Base-by-base conservation (phyloP, 2,329 filamentous ascomycete species). In the Calonectria pauciramosa region DNA sequence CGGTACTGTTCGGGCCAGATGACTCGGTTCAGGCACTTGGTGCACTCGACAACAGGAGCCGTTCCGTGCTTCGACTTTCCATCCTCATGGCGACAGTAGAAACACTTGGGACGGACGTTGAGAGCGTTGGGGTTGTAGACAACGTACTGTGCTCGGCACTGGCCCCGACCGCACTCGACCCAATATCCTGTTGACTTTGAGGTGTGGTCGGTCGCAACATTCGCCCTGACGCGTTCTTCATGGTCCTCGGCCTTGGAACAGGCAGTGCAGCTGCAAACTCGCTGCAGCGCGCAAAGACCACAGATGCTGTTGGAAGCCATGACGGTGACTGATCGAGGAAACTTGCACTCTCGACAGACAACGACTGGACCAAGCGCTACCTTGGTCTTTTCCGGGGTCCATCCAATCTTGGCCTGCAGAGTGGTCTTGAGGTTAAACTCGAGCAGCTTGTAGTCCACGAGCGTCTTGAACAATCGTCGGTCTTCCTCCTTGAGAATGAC, bases 141-240 rank as follows among this genome's bases (percentile, higher is more conserved):
- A 34, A 90, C 85, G 76, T 90, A 90, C 78, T 89, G 88, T 1
- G 85, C 87, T 14, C 88, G 84, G 79, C 89, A 90, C 11, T 79
- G 78, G 1, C 63, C 71, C n/a, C 84, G 80, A 47, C 75, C 81
- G 76, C 89, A 90, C 78, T 90, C 88, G 0, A 89, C 87, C 89
- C 89, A 90, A 20, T 83, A 82, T 0, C 81, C 83, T 4, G 78
- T 76, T 0, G 85, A 86, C 11, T 72, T 68, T 51, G 83, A 79
- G 47, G 76, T 79, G 70, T 86, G 82, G 0, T 81, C 77, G 30
- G 72, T 72, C 0, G 81, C 82, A 26, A 86, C 87, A 54, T 84
- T 81, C 23, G 75, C 76, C 2, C 72, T 60, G 16, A 80, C 13
- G 10, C 76, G 70, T 7, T 77, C 75, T 4, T 81, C 75, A 28